Percentiles rank a stretch among this genome's conserved stretches.
Conservation (phyloP, 371 early-diverging fungal genomes). For the Zychaea mexicana region DNA sequence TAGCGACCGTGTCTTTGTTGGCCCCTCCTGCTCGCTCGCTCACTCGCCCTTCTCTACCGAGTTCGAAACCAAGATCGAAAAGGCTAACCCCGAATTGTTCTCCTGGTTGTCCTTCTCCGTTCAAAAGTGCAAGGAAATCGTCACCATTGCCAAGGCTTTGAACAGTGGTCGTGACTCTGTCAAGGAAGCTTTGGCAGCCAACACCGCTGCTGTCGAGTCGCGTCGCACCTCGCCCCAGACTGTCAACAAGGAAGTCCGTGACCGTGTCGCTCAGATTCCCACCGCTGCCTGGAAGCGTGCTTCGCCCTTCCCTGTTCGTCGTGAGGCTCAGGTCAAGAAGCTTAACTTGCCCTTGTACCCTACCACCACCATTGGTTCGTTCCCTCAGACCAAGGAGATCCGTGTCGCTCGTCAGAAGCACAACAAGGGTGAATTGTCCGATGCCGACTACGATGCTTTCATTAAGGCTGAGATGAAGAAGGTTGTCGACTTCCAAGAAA, state of each 20-base stretch:
- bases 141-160: conserved; percentile 72
- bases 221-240: conserved; percentile 84
- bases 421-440: conserved; percentile 80
- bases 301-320: conserved; percentile 75
- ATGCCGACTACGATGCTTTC: conserved; percentile 79
- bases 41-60: conserved; percentile 90
- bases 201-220: conserved; percentile 70
- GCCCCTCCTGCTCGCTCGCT: conserved; percentile 90
- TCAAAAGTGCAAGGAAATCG: conserved; percentile 89
- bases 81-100: conserved; percentile 74
- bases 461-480: conserved; percentile 85
- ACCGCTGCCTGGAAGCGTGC: conserved; percentile 78
- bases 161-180: conserved; percentile 67
- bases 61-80: conserved; percentile 76
- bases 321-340: conserved; percentile 72
- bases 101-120: conserved; percentile 94
- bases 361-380: conserved; percentile 97
- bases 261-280: conserved; percentile 70
- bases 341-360: conserved; percentile 92
- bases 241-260: conserved; percentile 81
- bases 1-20: conserved; percentile 77
- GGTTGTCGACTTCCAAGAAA: conserved; percentile 88
- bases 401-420: conserved; percentile 88
- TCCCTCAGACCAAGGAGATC: conserved; percentile 97
- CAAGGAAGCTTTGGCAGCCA: conserved; percentile 70